Conservation (phyloP, 106 monocot species). For the Xerophyta viscosa region DNA sequence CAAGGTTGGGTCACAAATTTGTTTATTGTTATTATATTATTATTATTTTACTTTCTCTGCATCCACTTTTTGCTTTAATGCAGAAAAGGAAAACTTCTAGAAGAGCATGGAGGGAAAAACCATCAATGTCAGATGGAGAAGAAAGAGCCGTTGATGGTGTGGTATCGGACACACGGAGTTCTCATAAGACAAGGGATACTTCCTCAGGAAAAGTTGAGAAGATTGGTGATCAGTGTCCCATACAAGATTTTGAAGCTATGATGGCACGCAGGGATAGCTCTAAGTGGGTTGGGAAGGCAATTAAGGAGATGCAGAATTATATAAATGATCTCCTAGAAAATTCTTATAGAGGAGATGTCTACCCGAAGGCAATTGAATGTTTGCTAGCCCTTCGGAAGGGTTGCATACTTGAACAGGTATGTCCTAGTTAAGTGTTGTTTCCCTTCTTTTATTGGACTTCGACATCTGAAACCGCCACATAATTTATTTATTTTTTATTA, state of each 20-base stretch:
- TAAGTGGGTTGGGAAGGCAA: constrained; percentile 63
- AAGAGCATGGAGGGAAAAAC: constrained; percentile 4
- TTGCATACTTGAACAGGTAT: constrained; percentile 84
- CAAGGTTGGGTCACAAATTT: constrained; percentile 44
- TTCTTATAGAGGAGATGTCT: constrained; percentile 45
- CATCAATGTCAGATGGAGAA: background rate
- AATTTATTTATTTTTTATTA: no score
- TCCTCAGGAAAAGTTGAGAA: constrained; percentile 23
- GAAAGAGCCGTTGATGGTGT: background rate
- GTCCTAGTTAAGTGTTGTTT: no score
- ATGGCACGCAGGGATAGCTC: constrained; percentile 65
- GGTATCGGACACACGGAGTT: constrained; percentile 6
- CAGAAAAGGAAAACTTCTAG: constrained; percentile 55
- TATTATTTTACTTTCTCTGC: background rate
- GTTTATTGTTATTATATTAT: background rate
- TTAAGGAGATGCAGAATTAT: constrained; percentile 74
- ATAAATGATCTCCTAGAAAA: constrained; percentile 62
- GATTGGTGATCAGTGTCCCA: constrained; percentile 57
- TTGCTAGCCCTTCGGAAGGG: constrained; percentile 66
- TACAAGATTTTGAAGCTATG: constrained; percentile 87
- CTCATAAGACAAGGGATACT: constrained; percentile 8
- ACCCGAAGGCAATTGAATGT: constrained; percentile 71
- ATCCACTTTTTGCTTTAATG: constrained; percentile 1
- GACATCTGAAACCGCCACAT: no score
- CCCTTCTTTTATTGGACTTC: no score